These are phyloP conservation scores for Epithele typhae DNA, from an alignment of 768 basidiomycete species.

Conservation along the genomic window DNA sequence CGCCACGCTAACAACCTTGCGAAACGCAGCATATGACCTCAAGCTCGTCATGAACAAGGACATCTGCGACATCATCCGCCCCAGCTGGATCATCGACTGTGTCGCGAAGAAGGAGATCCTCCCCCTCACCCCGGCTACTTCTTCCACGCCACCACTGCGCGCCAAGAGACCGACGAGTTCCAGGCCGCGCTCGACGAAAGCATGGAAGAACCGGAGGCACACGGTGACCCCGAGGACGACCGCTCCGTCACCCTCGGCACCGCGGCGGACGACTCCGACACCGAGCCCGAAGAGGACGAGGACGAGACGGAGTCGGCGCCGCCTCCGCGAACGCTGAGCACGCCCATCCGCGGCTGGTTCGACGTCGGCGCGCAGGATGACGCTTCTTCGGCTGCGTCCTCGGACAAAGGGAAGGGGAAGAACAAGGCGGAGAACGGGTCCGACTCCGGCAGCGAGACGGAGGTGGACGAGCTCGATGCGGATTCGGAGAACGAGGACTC, in stretches of 20 bases:
- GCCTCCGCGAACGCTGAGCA: no score
- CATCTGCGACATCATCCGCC: conserved; percentile 67
- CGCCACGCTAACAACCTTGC: not conserved
- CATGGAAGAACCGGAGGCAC: no score
- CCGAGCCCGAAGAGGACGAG: conserved; percentile 10
- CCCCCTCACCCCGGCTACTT: conserved; percentile 70
- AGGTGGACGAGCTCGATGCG: conserved; percentile 58
- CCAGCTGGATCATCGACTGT: conserved; percentile 80
- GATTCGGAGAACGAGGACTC: conserved; percentile 70
- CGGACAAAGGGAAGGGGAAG: conserved; percentile 11
- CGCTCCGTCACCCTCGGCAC: no score
- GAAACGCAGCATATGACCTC: conserved; percentile 64
- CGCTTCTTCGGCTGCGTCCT: no score
- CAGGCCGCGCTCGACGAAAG: no score
- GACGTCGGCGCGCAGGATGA: no score
- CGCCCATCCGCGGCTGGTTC: conserved; percentile 57
- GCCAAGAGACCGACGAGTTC: conserved; percentile 51
- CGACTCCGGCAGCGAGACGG: conserved; percentile 54
- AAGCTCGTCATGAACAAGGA: conserved; percentile 69
- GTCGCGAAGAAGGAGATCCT: conserved; percentile 51
- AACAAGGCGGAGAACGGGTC: conserved; percentile 20
- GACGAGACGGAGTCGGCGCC: no score
- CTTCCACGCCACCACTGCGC: conserved; percentile 61
- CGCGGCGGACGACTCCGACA: not conserved
- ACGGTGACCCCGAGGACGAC: no score